Percentiles rank a stretch among this genome's conserved stretches.
Conservation (phyloP, 306 rosid species). For the Quercus berberidifolia region DNA sequence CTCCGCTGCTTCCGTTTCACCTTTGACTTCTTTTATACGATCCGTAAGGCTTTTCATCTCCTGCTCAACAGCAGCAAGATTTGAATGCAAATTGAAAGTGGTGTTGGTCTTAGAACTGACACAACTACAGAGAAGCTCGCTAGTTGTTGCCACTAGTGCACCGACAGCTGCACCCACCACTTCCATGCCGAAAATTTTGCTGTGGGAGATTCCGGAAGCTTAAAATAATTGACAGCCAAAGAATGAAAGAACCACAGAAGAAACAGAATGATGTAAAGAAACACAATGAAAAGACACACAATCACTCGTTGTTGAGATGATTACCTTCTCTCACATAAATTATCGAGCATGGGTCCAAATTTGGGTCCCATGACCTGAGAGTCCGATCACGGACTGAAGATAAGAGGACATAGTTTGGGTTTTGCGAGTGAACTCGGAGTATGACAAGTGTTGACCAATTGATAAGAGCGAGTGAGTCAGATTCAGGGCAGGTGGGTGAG, state of each 20-base stretch:
- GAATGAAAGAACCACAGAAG: background rate
- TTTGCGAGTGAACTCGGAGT: too few relatives aligned
- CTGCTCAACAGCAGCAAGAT: background rate
- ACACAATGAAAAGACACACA: too few relatives aligned
- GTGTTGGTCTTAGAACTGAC: background rate
- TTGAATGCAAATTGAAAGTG: background rate
- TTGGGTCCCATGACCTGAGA: too few relatives aligned
- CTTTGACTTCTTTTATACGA: background rate
- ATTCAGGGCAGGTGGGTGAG: too few relatives aligned
- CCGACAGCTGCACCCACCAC: background rate
- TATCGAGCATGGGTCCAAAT: too few relatives aligned
- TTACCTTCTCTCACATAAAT: too few relatives aligned
- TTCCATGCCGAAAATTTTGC: constrained; percentile 3
- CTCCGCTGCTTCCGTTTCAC: background rate
- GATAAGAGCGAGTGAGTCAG: too few relatives aligned
- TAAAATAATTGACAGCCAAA: background rate
- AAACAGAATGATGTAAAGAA: too few relatives aligned
- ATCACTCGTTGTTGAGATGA: too few relatives aligned
- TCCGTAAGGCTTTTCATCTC: background rate
- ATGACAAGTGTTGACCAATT: too few relatives aligned
- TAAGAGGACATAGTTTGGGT: too few relatives aligned
- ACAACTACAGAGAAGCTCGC: background rate
- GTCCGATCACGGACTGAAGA: too few relatives aligned
- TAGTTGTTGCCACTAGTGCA: background rate
- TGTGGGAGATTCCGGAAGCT: background rate